These are phyloP conservation scores for Cantharellus anzutake DNA, from an alignment of 768 basidiomycete species.

Conservation along the genomic window DNA sequence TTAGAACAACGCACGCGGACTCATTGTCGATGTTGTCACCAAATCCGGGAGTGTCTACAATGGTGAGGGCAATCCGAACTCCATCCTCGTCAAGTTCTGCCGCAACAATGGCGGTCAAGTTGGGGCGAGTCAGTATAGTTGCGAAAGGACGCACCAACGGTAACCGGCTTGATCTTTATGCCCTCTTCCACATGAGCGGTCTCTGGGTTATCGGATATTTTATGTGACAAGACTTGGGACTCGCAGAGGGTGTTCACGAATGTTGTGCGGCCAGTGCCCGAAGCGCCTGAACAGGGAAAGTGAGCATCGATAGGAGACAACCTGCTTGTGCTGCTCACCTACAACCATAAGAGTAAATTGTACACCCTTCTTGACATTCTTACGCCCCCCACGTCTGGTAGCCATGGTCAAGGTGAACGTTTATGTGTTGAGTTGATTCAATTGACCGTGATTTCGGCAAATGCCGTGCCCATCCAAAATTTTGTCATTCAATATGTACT, in stretches of 20 bases:
- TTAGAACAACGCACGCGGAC: conserved; percentile 42
- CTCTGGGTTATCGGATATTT: conserved; percentile 64
- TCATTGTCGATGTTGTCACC: conserved; percentile 99
- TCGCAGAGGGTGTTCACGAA: conserved; percentile 99
- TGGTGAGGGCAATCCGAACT: conserved; percentile 90
- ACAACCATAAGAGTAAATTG: conserved; percentile 98
- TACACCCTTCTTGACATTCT: conserved; percentile 97
- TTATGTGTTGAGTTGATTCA: neutral
- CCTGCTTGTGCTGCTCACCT: conserved; percentile 27
- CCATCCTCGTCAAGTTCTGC: conserved; percentile 96
- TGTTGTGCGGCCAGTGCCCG: conserved; percentile 92
- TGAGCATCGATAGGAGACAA: no score
- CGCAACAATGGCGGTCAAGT: neutral
- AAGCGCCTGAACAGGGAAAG: conserved; percentile 38
- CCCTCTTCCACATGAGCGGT: conserved; percentile 84
- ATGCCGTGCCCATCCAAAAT: neutral
- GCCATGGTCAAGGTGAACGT: conserved; percentile 3
- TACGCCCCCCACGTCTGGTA: conserved; percentile 18
- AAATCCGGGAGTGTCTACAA: conserved; percentile 97
- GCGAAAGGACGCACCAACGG: conserved; percentile 53
- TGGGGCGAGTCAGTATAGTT: neutral
- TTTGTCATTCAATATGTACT: neutral
- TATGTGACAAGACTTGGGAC: conserved; percentile 77
- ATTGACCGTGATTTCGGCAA: neutral
- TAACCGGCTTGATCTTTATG: conserved; percentile 85